phyloP scores from a whole-genome alignment of 345 rosid genomes.

The Cardiospermum halicacabum region DNA sequence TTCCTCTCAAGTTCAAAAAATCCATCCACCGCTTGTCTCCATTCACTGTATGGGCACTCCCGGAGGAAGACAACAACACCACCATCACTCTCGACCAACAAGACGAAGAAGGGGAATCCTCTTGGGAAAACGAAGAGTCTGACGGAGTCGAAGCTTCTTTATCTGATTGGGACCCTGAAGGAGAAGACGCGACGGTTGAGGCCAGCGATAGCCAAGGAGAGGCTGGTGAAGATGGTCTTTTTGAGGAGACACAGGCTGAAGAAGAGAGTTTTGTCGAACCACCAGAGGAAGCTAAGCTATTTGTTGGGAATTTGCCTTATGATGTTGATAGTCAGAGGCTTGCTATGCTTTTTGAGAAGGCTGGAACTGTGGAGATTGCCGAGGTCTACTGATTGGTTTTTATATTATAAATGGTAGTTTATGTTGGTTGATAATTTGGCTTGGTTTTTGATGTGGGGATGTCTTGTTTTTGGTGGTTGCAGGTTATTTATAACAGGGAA shows the following conservation, averaged over 20 bases:
- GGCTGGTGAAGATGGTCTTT: constrained; percentile 19
- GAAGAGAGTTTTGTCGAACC: constrained; percentile 40
- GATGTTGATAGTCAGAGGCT: constrained; percentile 75
- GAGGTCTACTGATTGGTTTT: constrained; percentile 44
- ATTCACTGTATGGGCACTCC: constrained; percentile 40
- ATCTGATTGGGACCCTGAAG: constrained; percentile 36
- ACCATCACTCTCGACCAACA: constrained; percentile 28
- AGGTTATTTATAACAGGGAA: constrained; percentile 84
- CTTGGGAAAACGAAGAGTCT: constrained; percentile 30
- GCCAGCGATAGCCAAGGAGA: constrained; percentile 21
- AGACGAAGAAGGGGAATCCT: constrained; percentile 12
- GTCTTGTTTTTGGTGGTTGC: constrained; percentile 13
- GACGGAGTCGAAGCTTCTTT: constrained; percentile 26
- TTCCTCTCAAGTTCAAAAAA: constrained; percentile 34
- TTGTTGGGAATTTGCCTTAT: constrained; percentile 78
- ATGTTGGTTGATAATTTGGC: not conserved
- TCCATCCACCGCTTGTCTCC: constrained; percentile 29
- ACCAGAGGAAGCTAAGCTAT: constrained; percentile 82
- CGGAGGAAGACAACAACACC: constrained; percentile 35
- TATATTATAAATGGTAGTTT: not conserved
- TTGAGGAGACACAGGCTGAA: constrained; percentile 12
- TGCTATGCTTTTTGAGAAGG: constrained; percentile 80
- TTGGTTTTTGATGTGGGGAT: not conserved
- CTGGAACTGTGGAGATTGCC: constrained; percentile 91
- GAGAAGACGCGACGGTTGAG: constrained; percentile 21